Conservation (phyloP, 306 rosid genomes). For the Prinsepia uniflora region DNA sequence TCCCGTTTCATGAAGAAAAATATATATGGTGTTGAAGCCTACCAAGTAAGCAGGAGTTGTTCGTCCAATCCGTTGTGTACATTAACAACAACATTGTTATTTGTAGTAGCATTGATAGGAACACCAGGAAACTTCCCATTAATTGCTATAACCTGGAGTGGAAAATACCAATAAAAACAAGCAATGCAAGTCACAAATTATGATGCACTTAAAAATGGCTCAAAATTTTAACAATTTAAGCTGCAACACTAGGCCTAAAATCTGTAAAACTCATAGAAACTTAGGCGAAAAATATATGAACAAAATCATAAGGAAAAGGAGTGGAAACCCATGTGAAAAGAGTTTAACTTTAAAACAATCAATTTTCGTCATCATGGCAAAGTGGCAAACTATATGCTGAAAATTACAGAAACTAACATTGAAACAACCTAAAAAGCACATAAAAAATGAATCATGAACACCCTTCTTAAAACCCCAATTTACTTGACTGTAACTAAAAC, state of each 20-base stretch:
- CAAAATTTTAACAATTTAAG: background rate
- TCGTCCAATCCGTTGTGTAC: constrained; percentile 73
- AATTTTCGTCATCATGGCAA: constrained; percentile 8
- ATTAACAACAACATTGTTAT: constrained; percentile 58
- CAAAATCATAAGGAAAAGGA: too few relatives aligned
- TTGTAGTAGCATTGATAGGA: constrained; percentile 63
- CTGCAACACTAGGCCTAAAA: background rate
- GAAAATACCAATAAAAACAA: constrained; percentile 9
- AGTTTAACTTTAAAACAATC: background rate
- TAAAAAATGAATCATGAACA: background rate
- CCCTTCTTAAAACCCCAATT: background rate
- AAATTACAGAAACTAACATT: background rate
- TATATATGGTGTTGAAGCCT: constrained; percentile 20
- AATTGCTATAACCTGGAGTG: constrained; percentile 68
- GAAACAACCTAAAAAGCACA: background rate
- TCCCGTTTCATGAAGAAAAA: background rate
- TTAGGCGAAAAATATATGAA: background rate
- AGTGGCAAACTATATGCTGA: background rate
- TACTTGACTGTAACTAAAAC: constrained; percentile 3
- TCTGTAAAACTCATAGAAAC: background rate
- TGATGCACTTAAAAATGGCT: background rate
- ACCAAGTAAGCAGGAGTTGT: constrained; percentile 75
- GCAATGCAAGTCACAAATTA: background rate
- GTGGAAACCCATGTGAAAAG: background rate
- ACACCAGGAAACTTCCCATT: constrained; percentile 81